phyloP scores from a whole-genome alignment of 2,329 filamentous ascomycete species.

The Ophiocordyceps camponoti-floridani region DNA sequence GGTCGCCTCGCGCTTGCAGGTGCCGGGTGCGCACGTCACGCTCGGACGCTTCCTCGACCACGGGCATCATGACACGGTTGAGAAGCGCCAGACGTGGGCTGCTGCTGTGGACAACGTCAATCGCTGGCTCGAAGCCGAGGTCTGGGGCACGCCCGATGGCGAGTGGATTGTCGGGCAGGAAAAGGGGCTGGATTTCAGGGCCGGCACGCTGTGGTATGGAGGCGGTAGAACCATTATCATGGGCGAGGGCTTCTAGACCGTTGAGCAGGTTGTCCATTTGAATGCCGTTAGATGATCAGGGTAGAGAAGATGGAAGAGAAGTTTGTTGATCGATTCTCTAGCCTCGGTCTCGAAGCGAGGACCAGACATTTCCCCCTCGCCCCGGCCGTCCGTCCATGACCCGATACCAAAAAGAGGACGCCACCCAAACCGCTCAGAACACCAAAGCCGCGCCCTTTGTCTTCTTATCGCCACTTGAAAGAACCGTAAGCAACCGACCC shows the following conservation, averaged over 20 bases:
- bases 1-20: conserved; percentile 65
- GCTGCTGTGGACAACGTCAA: conserved; percentile 61
- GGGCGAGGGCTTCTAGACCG: conserved; percentile 39
- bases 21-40: conserved; percentile 80
- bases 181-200: conserved; percentile 57
- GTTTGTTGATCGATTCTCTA: conserved; percentile 24
- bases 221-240: conserved; percentile 52
- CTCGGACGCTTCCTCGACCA: conserved; percentile 62
- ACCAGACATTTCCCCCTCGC: conserved; percentile 15
- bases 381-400: conserved; percentile 29
- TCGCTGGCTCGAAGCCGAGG: conserved; percentile 48
- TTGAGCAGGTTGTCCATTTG: neutral
- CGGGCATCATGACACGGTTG: conserved; percentile 40
- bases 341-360: conserved; percentile 22
- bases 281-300: neutral
- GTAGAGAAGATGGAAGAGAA: conserved; percentile 5
- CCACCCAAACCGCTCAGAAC: conserved; percentile 54
- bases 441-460: conserved; percentile 99
- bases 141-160: conserved; percentile 45
- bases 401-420: conserved; percentile 22
- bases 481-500: conserved; percentile 16
- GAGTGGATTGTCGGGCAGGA: conserved; percentile 86
- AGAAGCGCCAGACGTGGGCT: conserved; percentile 47
- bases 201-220: conserved; percentile 73
- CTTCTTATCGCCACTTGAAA: conserved; percentile 92